phyloP scores from a whole-genome alignment of 176 grass and related monocot genomes.

The Zea luxurians region DNA sequence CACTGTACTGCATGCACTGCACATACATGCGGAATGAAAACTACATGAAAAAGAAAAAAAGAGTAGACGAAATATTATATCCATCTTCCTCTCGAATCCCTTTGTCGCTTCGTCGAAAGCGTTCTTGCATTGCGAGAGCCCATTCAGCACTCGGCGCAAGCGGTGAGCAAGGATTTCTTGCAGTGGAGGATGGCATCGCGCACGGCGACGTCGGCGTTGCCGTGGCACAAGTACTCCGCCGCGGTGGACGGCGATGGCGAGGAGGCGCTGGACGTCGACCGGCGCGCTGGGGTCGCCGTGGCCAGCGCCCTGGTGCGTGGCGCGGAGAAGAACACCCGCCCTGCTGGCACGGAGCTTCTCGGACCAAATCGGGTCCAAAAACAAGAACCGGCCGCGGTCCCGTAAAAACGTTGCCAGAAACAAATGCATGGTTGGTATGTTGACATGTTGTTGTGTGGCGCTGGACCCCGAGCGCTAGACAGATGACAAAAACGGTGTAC shows the following conservation, averaged over 20 bases:
- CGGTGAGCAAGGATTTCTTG: constrained; percentile 61
- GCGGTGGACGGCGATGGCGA: constrained; percentile 25
- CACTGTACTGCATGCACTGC: constrained; percentile 36
- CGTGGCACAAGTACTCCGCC: constrained; percentile 63
- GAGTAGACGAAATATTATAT: not conserved
- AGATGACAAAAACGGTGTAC: constrained; percentile 27
- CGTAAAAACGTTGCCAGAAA: not conserved
- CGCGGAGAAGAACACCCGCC: constrained; percentile 28
- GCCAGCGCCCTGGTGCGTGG: constrained; percentile 10
- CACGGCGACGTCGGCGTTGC: constrained; percentile 76
- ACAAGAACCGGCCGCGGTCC: not conserved
- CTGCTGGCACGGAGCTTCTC: not conserved
- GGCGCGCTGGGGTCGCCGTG: constrained; percentile 17
- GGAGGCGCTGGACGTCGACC: constrained; percentile 44
- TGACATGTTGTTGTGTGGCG: no score
- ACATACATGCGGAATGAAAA: constrained; percentile 33
- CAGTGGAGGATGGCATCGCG: constrained; percentile 90
- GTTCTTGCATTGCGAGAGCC: constrained; percentile 11
- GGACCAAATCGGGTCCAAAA: not conserved
- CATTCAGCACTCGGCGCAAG: not conserved
- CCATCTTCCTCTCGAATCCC: constrained; percentile 12
- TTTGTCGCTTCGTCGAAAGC: not conserved
- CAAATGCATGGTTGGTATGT: constrained; percentile 5
- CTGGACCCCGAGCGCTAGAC: constrained; percentile 16
- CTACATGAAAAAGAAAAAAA: not conserved